Percentiles rank a stretch among this genome's conserved stretches.
Evolutionary conservation across 768 basidiomycete species (phyloP).

Genomic region (Hirschioporus abietinus): DNA sequence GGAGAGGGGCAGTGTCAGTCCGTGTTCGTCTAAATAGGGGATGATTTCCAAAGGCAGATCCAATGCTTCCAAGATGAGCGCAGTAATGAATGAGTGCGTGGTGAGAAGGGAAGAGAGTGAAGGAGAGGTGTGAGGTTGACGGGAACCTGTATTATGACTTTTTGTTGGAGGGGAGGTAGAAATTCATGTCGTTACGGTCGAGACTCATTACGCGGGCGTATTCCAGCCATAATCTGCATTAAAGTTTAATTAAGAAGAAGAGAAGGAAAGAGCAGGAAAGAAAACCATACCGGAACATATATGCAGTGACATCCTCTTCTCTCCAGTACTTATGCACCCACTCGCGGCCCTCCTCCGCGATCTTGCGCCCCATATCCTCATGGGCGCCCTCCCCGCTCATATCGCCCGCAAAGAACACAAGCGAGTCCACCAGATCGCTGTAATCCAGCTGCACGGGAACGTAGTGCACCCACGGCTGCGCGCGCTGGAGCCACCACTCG

Average conservation of each 20-base stretch:
- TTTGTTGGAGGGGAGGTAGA: constrained; percentile 10
- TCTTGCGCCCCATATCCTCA: constrained; percentile 51
- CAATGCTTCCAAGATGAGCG: neutral
- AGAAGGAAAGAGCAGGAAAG: neutral
- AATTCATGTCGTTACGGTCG: constrained; percentile 37
- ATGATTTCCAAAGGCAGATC: neutral
- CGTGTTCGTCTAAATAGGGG: neutral
- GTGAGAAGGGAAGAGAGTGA: neutral
- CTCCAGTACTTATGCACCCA: constrained; percentile 61
- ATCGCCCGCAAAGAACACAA: constrained; percentile 69
- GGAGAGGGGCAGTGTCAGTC: neutral
- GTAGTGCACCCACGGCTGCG: constrained; percentile 65
- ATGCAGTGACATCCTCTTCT: constrained; percentile 53
- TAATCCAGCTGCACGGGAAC: constrained; percentile 63
- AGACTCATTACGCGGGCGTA: constrained; percentile 46
- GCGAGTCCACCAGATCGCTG: constrained; percentile 62
- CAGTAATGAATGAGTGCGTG: neutral
- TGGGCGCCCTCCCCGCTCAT: constrained; percentile 52
- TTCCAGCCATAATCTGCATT: constrained; percentile 45
- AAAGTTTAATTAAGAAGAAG: neutral
- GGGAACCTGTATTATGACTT: neutral
- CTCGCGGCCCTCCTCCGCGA: constrained; percentile 48
- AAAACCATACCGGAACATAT: constrained; percentile 46
- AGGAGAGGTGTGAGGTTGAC: neutral
- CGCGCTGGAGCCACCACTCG: constrained; percentile 46